Conservation (phyloP, 2,329 filamentous ascomycete genomes). For the Thielaviopsis punctulata region DNA sequence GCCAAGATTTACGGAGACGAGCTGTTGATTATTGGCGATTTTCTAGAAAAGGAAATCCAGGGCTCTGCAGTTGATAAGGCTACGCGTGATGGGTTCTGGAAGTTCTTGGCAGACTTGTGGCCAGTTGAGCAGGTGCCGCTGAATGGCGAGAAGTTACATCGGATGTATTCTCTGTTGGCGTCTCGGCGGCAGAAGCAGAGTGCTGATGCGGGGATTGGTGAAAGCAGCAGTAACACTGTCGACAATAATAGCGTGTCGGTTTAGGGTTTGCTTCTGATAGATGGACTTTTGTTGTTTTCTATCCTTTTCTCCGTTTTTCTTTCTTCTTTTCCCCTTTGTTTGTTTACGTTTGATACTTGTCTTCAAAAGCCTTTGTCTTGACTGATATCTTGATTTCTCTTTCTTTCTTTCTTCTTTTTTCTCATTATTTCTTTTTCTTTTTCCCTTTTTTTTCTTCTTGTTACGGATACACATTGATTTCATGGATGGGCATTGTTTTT, state of each 20-base stretch:
- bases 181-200: conserved; percentile 16
- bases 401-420: conserved; percentile 1
- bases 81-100: conserved; percentile 33
- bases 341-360: no score
- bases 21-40: conserved; percentile 43
- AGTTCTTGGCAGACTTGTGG: conserved; percentile 29
- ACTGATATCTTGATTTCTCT: not conserved
- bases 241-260: not conserved
- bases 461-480: no score
- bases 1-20: conserved; percentile 44
- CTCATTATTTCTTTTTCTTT: not conserved
- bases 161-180: conserved; percentile 27
- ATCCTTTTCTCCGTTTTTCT: not conserved
- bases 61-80: conserved; percentile 24
- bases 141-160: conserved; percentile 26
- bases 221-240: not conserved
- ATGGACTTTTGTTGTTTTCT: not conserved
- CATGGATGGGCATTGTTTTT: not conserved
- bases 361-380: not conserved
- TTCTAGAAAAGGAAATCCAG: conserved; percentile 32
- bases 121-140: conserved; percentile 24
- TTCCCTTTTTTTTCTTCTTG: not conserved
- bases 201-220: conserved; percentile 13
- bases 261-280: not conserved
- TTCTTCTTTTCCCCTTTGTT: not conserved